These are phyloP conservation scores for Botrytis galanthina DNA, from an alignment of 2,329 filamentous ascomycete genomes.

Conservation along the genomic window DNA sequence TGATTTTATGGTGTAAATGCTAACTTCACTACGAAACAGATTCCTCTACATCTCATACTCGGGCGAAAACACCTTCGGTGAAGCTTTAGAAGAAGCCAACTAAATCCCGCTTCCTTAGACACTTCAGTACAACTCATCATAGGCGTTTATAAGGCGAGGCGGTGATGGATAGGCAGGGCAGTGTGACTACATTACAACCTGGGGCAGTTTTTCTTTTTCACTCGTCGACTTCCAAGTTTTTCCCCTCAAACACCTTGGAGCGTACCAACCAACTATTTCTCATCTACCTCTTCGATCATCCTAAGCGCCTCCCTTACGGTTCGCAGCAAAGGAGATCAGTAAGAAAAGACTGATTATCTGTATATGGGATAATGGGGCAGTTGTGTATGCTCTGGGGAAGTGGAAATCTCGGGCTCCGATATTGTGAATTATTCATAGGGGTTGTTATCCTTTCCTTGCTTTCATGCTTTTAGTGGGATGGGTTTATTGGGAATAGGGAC, in stretches of 20 bases:
- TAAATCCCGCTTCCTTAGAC: constrained; percentile 10
- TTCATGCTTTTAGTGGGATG: constrained; percentile 9
- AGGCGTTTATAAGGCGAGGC: constrained; percentile 16
- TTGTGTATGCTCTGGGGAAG: neutral
- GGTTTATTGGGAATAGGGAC: constrained; percentile 27
- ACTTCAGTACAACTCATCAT: constrained; percentile 15
- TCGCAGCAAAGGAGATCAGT: neutral
- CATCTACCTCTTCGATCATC: neutral
- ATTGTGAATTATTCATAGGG: constrained; percentile 16
- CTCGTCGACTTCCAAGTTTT: neutral
- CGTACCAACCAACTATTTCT: neutral
- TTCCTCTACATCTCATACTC: constrained; percentile 98
- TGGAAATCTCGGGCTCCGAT: neutral
- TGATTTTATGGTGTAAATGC: neutral
- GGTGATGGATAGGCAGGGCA: constrained; percentile 19
- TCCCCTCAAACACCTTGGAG: neutral
- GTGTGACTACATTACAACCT: constrained; percentile 21
- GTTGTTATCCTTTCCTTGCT: constrained; percentile 16
- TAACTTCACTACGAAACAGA: constrained; percentile 25
- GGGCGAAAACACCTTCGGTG: constrained; percentile 97
- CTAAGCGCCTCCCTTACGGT: neutral
- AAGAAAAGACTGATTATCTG: constrained; percentile 2
- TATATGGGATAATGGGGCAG: neutral
- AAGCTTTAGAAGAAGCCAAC: constrained; percentile 16
- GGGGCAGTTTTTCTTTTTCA: constrained; percentile 20